A percentile compares a stretch with the other conserved stretches of the same genome.
Conservation (phyloP, 129 eudicot species). For the Pittosporum tobira region DNA sequence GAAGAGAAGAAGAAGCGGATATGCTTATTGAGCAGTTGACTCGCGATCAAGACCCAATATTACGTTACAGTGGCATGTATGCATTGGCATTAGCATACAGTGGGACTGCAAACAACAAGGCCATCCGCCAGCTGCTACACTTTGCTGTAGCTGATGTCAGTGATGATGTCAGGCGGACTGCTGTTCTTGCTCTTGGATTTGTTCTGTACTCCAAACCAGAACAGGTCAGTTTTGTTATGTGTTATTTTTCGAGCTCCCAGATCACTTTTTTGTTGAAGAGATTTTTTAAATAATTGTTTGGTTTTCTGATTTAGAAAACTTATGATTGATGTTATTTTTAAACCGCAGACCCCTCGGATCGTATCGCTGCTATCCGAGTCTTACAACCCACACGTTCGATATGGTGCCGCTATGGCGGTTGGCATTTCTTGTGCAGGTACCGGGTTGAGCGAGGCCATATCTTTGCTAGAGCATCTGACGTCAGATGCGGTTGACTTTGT, state of each 20-base stretch:
- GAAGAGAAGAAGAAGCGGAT: conserved; percentile 97
- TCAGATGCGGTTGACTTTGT: conserved; percentile 95
- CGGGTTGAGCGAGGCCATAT: conserved; percentile 93
- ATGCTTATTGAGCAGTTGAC: conserved; percentile 89
- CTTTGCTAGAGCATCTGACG: conserved; percentile 88
- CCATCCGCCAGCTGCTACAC: conserved; percentile 87
- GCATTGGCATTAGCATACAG: conserved; percentile 93
- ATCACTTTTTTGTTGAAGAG: too few relatives aligned
- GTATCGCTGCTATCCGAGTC: conserved; percentile 83
- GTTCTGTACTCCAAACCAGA: conserved; percentile 90
- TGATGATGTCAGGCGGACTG: conserved; percentile 95
- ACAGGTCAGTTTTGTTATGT: conserved; percentile 73
- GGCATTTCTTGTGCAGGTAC: conserved; percentile 98
- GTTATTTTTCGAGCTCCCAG: neutral
- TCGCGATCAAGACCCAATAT: conserved; percentile 88
- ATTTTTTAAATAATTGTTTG: too few relatives aligned
- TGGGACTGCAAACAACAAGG: conserved; percentile 92
- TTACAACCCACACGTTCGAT: conserved; percentile 94
- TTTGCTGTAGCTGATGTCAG: conserved; percentile 97
- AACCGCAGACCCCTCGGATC: conserved; percentile 70
- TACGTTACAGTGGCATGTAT: conserved; percentile 97
- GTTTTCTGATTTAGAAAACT: too few relatives aligned
- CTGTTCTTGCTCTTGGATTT: conserved; percentile 94
- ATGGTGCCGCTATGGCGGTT: conserved; percentile 96
- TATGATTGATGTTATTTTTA: conserved; percentile 5